A percentile compares a stretch with the other conserved stretches of the same genome.
phyloP scores from a whole-genome alignment of 371 early-diverging fungal species.

The Mucor racemosus region DNA sequence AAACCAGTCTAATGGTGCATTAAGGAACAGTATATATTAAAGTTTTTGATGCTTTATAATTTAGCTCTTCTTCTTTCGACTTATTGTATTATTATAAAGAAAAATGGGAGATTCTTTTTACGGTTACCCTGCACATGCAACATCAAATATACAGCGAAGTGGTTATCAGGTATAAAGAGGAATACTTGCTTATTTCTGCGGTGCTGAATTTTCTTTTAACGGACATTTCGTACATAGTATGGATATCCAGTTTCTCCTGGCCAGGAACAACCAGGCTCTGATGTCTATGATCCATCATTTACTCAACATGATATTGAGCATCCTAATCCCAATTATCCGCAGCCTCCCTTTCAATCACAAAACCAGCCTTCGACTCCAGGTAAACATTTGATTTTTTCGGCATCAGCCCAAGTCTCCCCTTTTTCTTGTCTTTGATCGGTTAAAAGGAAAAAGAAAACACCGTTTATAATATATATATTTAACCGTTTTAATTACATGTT shows the following conservation, averaged over 20 bases:
- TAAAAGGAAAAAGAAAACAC: slow-evolving; percentile 10
- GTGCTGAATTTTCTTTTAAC: not conserved
- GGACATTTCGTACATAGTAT: not conserved
- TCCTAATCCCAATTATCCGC: slow-evolving; percentile 31
- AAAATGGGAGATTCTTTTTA: slow-evolving; percentile 2
- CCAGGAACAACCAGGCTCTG: slow-evolving; percentile 16
- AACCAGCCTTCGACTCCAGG: slow-evolving; percentile 33
- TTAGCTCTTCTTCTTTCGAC: not conserved
- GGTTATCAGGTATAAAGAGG: not conserved
- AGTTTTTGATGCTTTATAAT: not conserved
- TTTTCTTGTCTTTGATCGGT: not conserved
- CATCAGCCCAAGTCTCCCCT: not conserved
- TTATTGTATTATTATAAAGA: too few species aligned
- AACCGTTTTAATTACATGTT: not conserved
- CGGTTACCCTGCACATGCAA: not conserved
- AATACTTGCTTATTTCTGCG: not conserved
- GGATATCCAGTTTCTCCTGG: slow-evolving; percentile 10
- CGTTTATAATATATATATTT: not conserved
- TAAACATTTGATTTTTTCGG: slow-evolving; percentile 5
- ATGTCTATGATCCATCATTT: slow-evolving; percentile 21
- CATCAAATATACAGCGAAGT: not conserved
- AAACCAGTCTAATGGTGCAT: not conserved
- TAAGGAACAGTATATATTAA: not conserved
- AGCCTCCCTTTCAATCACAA: slow-evolving; percentile 30
- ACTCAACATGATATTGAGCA: slow-evolving; percentile 18